Evolutionary conservation across 108 stramenopile genomes (phyloP), one percentile per base, ranked within the genome.

Genomic region (Fragilariopsis cylindrus): DNA sequence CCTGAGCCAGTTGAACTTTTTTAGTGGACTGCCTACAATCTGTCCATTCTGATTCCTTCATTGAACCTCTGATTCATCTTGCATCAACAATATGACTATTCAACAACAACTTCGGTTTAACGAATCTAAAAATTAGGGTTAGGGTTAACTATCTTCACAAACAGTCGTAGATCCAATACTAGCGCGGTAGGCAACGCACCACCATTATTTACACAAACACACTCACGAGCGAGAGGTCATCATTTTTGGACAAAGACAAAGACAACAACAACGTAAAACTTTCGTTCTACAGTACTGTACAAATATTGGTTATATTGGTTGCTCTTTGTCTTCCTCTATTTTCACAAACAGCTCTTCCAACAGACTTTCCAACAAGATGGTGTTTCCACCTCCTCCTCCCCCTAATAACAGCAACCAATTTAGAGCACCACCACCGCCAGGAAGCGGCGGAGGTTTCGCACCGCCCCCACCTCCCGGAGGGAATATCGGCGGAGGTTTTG

Each of bases 381-480:
- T 70, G 45, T 75, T 75, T 58, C 74, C 69, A 71, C 80, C 80
- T 54, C 79, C 79, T 12, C 80, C 80, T 55, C 70, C 52, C 7
- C 78, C 78, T 15, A 72, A 72, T 2, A 47, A 44, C 45, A 57
- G 15, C 57, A 73, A 73, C 44, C 72, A 73, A 42, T 74, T 74
- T 43, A 43, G 72, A 30, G 65, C 73, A 56, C 84, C 84, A 15
- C 55, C 77, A 19, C 76, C 72, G 50, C 57, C 60, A 60, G 45
- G 42, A 53, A 60, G 70, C 15, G 50, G 64, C n/a, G 69, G 69
- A n/a, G 65, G 65, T 8, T 67, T 67, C n/a, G 65, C 65, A 48
- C 65, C 65, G 8, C 73, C 79, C 21, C 79, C 79, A 57, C 84
- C 84, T 13, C 69, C 84, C 57, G 9, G 63, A n/a, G 67, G 63